Evolutionary conservation across 306 rosid genomes (phyloP).

Genomic region (barrel medic (Medicago truncatula)): MtrunA17r5.0-ANR NC_053047.1:1569001-1569500

Average conservation of each 20-base stretch:
- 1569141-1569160: constrained; percentile 89
- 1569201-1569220: constrained; percentile 88
- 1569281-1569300: constrained; percentile 25
- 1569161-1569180: constrained; percentile 98
- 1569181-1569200: constrained; percentile 97
- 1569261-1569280: constrained; percentile 37
- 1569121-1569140: constrained; percentile 82
- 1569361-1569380: constrained; percentile 98
- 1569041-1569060: constrained; percentile 19
- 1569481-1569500: neutral
- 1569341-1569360: constrained; percentile 74
- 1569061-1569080: constrained; percentile 32
- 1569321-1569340: constrained; percentile 97
- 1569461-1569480: neutral
- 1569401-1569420: constrained; percentile 93
- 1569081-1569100: too few relatives aligned
- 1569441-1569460: constrained; percentile 1
- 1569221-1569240: constrained; percentile 95
- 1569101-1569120: neutral
- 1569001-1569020: constrained; percentile 23
- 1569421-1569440: neutral
- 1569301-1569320: constrained; percentile 77
- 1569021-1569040: constrained; percentile 34
- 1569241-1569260: constrained; percentile 55
- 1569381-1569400: constrained; percentile 97